phyloP scores from a whole-genome alignment of 2,329 filamentous ascomycete species.

The Didymella exigua region DNA sequence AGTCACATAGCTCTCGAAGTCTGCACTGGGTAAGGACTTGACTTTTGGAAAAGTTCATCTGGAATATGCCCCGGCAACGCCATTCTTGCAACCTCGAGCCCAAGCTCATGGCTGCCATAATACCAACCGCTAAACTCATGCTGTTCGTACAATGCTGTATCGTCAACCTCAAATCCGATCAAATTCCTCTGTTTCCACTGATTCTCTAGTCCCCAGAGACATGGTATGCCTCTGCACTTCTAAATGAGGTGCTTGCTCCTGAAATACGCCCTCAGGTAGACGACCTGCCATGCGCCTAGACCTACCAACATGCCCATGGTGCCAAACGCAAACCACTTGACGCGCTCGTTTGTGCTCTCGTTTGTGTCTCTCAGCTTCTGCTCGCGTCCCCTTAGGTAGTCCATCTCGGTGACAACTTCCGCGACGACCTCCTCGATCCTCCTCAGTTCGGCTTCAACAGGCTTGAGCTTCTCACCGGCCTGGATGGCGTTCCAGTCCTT shows the following conservation, averaged over 20 bases:
- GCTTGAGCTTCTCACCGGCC: conserved; percentile 96
- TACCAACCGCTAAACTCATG: conserved; percentile 14
- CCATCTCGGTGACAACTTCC: conserved; percentile 93
- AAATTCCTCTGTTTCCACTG: neutral
- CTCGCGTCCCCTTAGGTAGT: conserved; percentile 87
- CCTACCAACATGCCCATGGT: conserved; percentile 91
- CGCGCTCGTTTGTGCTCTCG: conserved; percentile 97
- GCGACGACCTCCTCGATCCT: conserved; percentile 88
- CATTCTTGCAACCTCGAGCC: conserved; percentile 2
- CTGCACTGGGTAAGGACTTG: neutral
- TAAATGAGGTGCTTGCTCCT: conserved; percentile 60
- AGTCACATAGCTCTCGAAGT: neutral
- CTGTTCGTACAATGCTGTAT: conserved; percentile 18
- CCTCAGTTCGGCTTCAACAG: conserved; percentile 90
- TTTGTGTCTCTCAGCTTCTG: conserved; percentile 98
- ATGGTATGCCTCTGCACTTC: neutral
- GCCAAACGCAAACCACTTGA: conserved; percentile 97
- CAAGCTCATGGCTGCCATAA: conserved; percentile 4
- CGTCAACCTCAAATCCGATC: neutral
- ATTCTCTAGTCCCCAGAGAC: neutral
- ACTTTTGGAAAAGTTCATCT: conserved; percentile 10
- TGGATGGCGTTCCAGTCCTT: conserved; percentile 98
- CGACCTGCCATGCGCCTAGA: conserved; percentile 94
- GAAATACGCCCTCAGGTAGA: conserved; percentile 98
- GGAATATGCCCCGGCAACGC: conserved; percentile 17